phyloP scores from a whole-genome alignment of 768 basidiomycete genomes.

The Porpolomopsis calyptriformis region DNA sequence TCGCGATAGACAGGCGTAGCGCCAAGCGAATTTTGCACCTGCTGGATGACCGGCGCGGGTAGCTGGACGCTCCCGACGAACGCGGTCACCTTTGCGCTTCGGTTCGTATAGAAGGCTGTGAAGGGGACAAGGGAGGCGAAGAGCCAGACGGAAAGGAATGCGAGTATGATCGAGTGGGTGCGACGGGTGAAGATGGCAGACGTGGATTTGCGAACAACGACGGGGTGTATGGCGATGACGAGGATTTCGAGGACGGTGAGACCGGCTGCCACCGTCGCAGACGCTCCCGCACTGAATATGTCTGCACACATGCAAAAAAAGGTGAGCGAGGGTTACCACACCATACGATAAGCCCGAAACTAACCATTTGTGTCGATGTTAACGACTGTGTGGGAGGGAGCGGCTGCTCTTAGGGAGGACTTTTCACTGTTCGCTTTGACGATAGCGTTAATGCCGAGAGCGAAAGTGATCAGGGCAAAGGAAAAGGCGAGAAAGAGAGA shows the following conservation, averaged over 20 bases:
- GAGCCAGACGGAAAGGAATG: conserved; percentile 33
- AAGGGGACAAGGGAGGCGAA: conserved; percentile 35
- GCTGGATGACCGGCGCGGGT: conserved; percentile 23
- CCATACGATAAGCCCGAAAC: background rate
- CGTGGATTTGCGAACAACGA: conserved; percentile 6
- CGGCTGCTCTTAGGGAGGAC: conserved; percentile 9
- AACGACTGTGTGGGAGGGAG: conserved; percentile 11
- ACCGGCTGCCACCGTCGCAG: conserved; percentile 12
- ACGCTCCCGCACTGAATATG: conserved; percentile 14
- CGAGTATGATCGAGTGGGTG: conserved; percentile 25
- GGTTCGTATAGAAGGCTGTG: conserved; percentile 32
- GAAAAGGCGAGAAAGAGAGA: conserved; percentile 22
- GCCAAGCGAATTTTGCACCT: conserved; percentile 21
- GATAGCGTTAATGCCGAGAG: conserved; percentile 17
- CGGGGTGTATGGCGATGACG: conserved; percentile 8
- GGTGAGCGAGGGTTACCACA: background rate
- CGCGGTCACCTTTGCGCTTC: conserved; percentile 29
- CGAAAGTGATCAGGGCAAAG: conserved; percentile 11
- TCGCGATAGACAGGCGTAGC: conserved; percentile 25
- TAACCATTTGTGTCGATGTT: conserved; percentile 15
- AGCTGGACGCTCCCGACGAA: conserved; percentile 22
- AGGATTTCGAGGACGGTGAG: conserved; percentile 13
- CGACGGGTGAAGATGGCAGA: conserved; percentile 17
- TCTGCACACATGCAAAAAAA: conserved; percentile 11
- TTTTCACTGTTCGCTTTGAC: conserved; percentile 17